These are phyloP conservation scores for Yamadazyma sp. DNA, from an alignment of 1,139 yeast species.

Conservation along the genomic window DNA sequence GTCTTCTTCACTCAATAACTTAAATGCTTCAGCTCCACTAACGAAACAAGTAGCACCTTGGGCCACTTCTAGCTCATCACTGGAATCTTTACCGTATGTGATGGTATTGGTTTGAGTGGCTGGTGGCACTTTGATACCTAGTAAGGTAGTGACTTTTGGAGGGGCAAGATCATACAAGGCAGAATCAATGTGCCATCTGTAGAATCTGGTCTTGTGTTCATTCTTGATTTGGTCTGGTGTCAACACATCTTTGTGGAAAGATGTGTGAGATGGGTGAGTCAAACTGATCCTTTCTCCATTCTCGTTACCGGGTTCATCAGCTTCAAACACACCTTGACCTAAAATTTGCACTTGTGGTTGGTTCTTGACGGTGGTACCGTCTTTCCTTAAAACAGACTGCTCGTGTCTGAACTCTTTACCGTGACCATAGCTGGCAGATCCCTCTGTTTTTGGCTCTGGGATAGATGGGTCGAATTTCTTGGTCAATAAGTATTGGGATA, in stretches of 20 bases:
- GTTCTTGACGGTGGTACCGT: constrained; percentile 72
- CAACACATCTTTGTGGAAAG: constrained; percentile 70
- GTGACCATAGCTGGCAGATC: constrained; percentile 71
- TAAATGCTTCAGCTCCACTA: constrained; percentile 76
- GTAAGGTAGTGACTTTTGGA: constrained; percentile 78
- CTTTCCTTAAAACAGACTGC: constrained; percentile 73
- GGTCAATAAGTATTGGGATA: constrained; percentile 72
- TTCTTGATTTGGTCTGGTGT: constrained; percentile 59
- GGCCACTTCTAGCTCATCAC: constrained; percentile 62
- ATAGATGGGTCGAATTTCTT: constrained; percentile 76
- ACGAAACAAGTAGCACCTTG: constrained; percentile 90
- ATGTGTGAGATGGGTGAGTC: constrained; percentile 80
- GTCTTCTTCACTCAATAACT: constrained; percentile 63
- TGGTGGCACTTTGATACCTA: constrained; percentile 80
- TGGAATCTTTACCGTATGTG: constrained; percentile 63
- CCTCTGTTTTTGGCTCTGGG: constrained; percentile 41
- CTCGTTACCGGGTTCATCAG: constrained; percentile 66
- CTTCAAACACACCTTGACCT: constrained; percentile 75
- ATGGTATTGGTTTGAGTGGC: constrained; percentile 46
- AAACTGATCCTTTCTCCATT: constrained; percentile 57
- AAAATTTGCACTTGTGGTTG: constrained; percentile 89
- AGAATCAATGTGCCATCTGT: constrained; percentile 92
- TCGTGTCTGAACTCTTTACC: constrained; percentile 81
- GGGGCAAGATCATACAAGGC: constrained; percentile 85
- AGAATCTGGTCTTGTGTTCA: constrained; percentile 69